phyloP scores from a whole-genome alignment of 2,329 filamentous ascomycete genomes.

The Ascochyta clinopodiicola region DNA sequence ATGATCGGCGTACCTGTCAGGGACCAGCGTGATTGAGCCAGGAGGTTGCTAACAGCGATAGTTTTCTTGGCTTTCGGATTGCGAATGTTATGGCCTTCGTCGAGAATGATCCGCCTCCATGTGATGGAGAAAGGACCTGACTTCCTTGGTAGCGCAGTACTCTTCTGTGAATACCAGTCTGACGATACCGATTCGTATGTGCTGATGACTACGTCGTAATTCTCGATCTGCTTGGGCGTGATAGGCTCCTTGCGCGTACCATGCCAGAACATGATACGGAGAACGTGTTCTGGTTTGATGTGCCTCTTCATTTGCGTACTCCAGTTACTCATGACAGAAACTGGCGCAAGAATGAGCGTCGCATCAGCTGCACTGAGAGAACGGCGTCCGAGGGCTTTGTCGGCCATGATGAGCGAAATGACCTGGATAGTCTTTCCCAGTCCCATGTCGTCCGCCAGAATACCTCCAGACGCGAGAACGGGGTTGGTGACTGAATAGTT shows the following conservation, averaged over 20 bases:
- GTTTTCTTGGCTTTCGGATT: slow-evolving; percentile 77
- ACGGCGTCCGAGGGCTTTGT: slow-evolving; percentile 44
- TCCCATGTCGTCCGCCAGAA: slow-evolving; percentile 92
- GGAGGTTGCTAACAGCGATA: slow-evolving; percentile 69
- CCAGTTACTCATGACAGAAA: slow-evolving; percentile 93
- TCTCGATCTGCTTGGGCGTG: slow-evolving; percentile 61
- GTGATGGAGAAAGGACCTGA: slow-evolving; percentile 64
- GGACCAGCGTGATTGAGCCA: slow-evolving; percentile 78
- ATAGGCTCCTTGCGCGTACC: slow-evolving; percentile 62
- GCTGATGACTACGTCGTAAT: slow-evolving; percentile 80
- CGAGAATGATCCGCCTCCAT: slow-evolving; percentile 71
- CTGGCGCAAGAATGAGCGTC: slow-evolving; percentile 81
- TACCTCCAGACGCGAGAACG: slow-evolving; percentile 76
- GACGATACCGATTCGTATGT: slow-evolving; percentile 79
- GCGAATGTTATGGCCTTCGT: slow-evolving; percentile 70
- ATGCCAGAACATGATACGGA: slow-evolving; percentile 78
- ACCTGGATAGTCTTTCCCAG: slow-evolving; percentile 87
- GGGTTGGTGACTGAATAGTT: slow-evolving; percentile 70
- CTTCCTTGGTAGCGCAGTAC: slow-evolving; percentile 38
- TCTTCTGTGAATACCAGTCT: slow-evolving; percentile 64
- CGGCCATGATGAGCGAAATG: slow-evolving; percentile 76
- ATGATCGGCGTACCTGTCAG: slow-evolving; percentile 70
- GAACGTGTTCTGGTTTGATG: slow-evolving; percentile 66
- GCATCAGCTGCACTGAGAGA: slow-evolving; percentile 50
- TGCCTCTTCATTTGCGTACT: slow-evolving; percentile 78